A percentile compares a stretch with the other conserved stretches of the same genome.
These are phyloP conservation scores for Grigorovia yakushimaensis DNA, from an alignment of 805 yeast species.

Conservation along the genomic window DNA sequence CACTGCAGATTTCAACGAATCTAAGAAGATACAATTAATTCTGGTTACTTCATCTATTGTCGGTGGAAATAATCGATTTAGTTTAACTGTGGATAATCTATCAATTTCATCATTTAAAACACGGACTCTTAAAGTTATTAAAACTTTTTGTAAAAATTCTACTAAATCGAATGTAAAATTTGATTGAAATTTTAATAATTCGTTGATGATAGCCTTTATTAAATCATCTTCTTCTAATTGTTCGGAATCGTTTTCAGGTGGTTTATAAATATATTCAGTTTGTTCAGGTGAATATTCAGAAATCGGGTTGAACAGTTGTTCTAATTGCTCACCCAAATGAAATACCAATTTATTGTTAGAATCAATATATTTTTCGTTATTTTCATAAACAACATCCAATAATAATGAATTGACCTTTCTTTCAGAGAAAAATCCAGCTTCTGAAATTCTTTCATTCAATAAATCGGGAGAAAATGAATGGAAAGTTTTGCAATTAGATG, in stretches of 20 bases:
- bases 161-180: constrained; percentile 65
- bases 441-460: constrained; percentile 46
- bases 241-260: constrained; percentile 35
- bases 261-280: constrained; percentile 57
- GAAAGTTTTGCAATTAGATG: constrained; percentile 52
- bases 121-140: constrained; percentile 66
- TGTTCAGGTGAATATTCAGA: constrained; percentile 89
- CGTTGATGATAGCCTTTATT: constrained; percentile 49
- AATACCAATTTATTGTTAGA: constrained; percentile 69
- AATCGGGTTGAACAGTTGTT: constrained; percentile 80
- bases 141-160: constrained; percentile 63
- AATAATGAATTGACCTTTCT: constrained; percentile 41
- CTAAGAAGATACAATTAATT: constrained; percentile 75
- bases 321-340: constrained; percentile 74
- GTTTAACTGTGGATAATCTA: constrained; percentile 47
- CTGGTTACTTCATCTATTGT: constrained; percentile 91
- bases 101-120: constrained; percentile 49
- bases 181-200: constrained; percentile 61
- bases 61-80: constrained; percentile 83
- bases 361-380: constrained; percentile 41
- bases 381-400: constrained; percentile 68
- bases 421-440: constrained; percentile 48
- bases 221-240: constrained; percentile 30
- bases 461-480: constrained; percentile 35
- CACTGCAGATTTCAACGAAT: constrained; percentile 56